Base-by-base conservation (phyloP, 106 monocot species). In the Phalaenopsis equestris region DNA sequence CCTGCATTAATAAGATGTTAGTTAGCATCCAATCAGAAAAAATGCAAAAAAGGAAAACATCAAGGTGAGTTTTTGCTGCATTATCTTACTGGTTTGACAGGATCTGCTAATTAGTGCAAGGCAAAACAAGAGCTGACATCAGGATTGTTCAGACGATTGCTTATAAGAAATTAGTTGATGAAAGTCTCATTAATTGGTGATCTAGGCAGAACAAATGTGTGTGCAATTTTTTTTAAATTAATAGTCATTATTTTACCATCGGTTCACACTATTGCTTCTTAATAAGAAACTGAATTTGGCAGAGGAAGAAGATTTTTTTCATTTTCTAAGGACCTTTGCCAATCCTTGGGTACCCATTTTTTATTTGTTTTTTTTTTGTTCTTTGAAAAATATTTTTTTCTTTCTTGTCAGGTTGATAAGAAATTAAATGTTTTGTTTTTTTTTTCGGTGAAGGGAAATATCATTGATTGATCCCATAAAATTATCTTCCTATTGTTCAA, bases 11-110 rank as follows among this genome's bases (percentile, higher is more conserved):
- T 77, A 15, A 48, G 81, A 79, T 39, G 49, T 76, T 36, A 74
- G 49, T 76, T 36, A 74, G 8, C 56, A 56, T 1, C 3, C 14
- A 30, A 84, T 12, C 0, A 37, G 72, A 73, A 64, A 64, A 64
- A n/a, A 64, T 21, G 7, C 2, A 64, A 64, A 64, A 21, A 0
- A 64, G 21, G 21, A 21, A 64, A 94, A 92, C 78, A 90, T 92
- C 89, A 93, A 94, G 98, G 94, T 99, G 94, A 94, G 98, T 99
- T 72, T n/a, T 79, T 64, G 42, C 45, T 78, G 75, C 73, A 78
- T 82, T 56, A 39, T 64, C 83, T 75, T 42, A 61, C 82, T 83
- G 72, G 43, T 82, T 84, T 72, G 75, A 52, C 72, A 80, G 79
- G 80, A 77, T 81, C 64, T 23, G 23, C 77, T 72, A 42, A 12